A percentile compares a stretch with the other conserved stretches of the same genome.
Conservation (phyloP, 2,329 filamentous ascomycete species). For the Nemania abortiva region DNA sequence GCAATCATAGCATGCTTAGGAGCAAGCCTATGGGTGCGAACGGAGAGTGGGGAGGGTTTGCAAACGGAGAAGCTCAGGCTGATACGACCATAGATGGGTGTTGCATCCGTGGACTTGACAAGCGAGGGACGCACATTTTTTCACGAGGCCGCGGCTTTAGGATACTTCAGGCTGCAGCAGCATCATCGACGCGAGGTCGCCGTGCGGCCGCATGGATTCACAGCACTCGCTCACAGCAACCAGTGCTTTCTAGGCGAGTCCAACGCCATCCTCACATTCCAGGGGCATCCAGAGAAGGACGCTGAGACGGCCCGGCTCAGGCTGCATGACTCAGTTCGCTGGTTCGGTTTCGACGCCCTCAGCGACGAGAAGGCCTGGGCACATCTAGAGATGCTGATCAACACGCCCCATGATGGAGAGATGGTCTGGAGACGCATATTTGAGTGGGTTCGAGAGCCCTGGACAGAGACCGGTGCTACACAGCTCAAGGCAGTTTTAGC, state of each 20-base stretch:
- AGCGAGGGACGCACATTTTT: constrained; percentile 56
- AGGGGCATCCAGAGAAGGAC: constrained; percentile 61
- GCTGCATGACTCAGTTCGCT: constrained; percentile 53
- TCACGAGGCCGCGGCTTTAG: constrained; percentile 39
- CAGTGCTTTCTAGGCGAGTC: constrained; percentile 56
- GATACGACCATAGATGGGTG: constrained; percentile 50
- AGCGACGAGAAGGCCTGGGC: constrained; percentile 50
- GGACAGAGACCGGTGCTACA: not conserved
- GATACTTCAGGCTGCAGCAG: constrained; percentile 51
- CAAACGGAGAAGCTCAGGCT: not conserved
- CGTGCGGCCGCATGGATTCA: constrained; percentile 25
- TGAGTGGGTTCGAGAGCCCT: constrained; percentile 33
- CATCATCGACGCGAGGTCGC: constrained; percentile 58
- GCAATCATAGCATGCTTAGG: not conserved
- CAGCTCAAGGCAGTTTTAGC: not conserved
- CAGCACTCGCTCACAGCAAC: constrained; percentile 45
- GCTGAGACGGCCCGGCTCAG: constrained; percentile 54
- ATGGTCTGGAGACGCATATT: constrained; percentile 53
- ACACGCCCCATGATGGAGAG: constrained; percentile 53
- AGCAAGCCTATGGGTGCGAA: not conserved
- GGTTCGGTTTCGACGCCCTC: constrained; percentile 53
- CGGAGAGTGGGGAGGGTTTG: not conserved
- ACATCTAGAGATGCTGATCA: constrained; percentile 47
- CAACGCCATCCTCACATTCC: constrained; percentile 58
- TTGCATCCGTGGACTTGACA: constrained; percentile 54